Conservation (phyloP, 805 yeast genomes). For the Metschnikowia aberdeeniae region DNA sequence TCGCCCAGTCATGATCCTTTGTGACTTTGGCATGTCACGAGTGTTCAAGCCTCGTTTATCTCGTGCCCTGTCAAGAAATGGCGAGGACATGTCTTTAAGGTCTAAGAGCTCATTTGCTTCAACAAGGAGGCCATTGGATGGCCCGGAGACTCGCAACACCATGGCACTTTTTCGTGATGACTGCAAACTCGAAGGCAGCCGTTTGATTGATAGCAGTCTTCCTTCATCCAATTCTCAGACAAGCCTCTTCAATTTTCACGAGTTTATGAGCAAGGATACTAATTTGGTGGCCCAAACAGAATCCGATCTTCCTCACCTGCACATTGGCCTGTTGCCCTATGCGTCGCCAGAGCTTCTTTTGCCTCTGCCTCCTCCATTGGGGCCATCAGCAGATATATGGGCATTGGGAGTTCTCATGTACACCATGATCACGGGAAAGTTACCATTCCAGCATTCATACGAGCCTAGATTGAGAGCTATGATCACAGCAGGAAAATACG, state of each 20-base stretch:
- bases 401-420: conserved; percentile 79
- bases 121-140: conserved; percentile 31
- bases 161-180: conserved; percentile 26
- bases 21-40: conserved; percentile 87
- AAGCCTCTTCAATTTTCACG: conserved; percentile 13
- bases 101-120: conserved; percentile 33
- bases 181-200: conserved; percentile 30
- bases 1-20: conserved; percentile 54
- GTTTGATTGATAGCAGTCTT: conserved; percentile 17
- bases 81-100: conserved; percentile 17
- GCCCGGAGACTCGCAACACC: conserved; percentile 27
- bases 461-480: conserved; percentile 73
- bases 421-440: conserved; percentile 65
- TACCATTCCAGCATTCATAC: conserved; percentile 83
- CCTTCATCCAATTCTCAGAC: conserved; percentile 9
- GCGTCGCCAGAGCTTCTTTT: conserved; percentile 83
- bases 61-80: conserved; percentile 18
- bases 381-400: conserved; percentile 82
- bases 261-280: conserved; percentile 12
- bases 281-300: conserved; percentile 23
- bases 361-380: conserved; percentile 57
- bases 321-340: conserved; percentile 87
- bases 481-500: conserved; percentile 65
- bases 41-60: conserved; percentile 27
- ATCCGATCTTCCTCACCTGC: conserved; percentile 53